These are phyloP conservation scores for Paramecium biaurelia DNA, from an alignment of 73 alveolate species.

Conservation along the genomic window DNA sequence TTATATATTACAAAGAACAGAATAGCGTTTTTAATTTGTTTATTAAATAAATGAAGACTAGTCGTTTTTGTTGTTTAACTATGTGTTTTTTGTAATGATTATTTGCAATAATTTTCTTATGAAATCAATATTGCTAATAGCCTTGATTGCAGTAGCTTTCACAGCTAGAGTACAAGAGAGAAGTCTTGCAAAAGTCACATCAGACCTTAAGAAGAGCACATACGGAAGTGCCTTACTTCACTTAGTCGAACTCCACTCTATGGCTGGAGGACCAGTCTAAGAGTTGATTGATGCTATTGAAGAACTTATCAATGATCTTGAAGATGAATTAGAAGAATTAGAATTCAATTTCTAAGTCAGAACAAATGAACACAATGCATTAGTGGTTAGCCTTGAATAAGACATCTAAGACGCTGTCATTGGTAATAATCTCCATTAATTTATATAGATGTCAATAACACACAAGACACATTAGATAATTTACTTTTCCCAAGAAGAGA, in stretches of 20 bases:
- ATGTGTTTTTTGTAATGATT: neutral
- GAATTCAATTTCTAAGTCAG: slow-evolving; percentile 36
- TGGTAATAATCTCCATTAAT: neutral
- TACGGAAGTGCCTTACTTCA: slow-evolving; percentile 46
- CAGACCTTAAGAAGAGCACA: slow-evolving; percentile 24
- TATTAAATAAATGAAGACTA: neutral
- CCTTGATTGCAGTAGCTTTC: slow-evolving; percentile 44
- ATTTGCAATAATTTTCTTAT: neutral
- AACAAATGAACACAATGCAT: slow-evolving; percentile 51
- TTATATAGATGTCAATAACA: neutral
- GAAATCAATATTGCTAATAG: slow-evolving; percentile 1
- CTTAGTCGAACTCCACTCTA: slow-evolving; percentile 31
- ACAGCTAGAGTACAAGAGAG: slow-evolving; percentile 49
- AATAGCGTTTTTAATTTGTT: neutral
- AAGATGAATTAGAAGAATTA: slow-evolving; percentile 9
- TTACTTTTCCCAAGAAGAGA: slow-evolving; percentile 46
- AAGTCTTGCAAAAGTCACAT: slow-evolving; percentile 28
- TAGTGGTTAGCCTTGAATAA: slow-evolving; percentile 2
- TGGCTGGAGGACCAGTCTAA: slow-evolving; percentile 52
- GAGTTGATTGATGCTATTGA: slow-evolving; percentile 55
- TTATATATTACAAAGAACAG: neutral
- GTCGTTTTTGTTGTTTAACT: slow-evolving; percentile 35
- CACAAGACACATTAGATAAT: slow-evolving; percentile 42
- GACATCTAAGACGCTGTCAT: slow-evolving; percentile 47
- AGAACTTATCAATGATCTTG: slow-evolving; percentile 48